phyloP scores from a whole-genome alignment of 2,329 filamentous ascomycete genomes.

The Fusarium austroafricanum region DNA sequence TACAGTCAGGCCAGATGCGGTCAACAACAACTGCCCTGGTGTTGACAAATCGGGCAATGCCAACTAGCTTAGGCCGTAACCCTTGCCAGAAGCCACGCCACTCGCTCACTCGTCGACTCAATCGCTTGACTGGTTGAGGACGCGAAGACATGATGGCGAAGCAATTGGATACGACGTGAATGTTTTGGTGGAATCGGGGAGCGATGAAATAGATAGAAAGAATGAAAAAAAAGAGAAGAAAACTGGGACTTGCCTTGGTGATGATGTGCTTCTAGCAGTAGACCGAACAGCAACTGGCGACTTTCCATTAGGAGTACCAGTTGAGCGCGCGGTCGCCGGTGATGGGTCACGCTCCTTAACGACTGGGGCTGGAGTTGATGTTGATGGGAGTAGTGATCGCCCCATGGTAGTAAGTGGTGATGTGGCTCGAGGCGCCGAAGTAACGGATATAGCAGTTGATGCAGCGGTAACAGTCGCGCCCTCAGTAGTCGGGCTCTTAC shows the following conservation, averaged over 20 bases:
- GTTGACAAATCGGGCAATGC: constrained; percentile 44
- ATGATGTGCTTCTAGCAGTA: constrained; percentile 22
- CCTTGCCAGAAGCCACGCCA: constrained; percentile 44
- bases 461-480: constrained; percentile 17
- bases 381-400: constrained; percentile 27
- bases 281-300: constrained; percentile 10
- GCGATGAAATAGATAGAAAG: not conserved
- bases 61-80: constrained; percentile 39
- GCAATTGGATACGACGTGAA: constrained; percentile 12
- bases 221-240: not conserved
- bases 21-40: constrained; percentile 32
- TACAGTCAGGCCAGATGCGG: constrained; percentile 41
- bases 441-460: constrained; percentile 11
- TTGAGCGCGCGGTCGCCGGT: constrained; percentile 14
- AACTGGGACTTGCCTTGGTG: constrained; percentile 30
- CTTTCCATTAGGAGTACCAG: constrained; percentile 23
- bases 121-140: constrained; percentile 39
- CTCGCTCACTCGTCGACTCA: constrained; percentile 32
- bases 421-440: constrained; percentile 13
- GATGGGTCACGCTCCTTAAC: constrained; percentile 35
- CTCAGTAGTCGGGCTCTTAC: constrained; percentile 28
- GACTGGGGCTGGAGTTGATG: constrained; percentile 24
- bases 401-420: constrained; percentile 18
- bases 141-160: constrained; percentile 33
- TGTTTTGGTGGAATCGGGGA: not conserved